A percentile compares a stretch with the other conserved stretches of the same genome.
phyloP scores from a whole-genome alignment of 2,329 filamentous ascomycete species.

The Elsinoe batatas region DNA sequence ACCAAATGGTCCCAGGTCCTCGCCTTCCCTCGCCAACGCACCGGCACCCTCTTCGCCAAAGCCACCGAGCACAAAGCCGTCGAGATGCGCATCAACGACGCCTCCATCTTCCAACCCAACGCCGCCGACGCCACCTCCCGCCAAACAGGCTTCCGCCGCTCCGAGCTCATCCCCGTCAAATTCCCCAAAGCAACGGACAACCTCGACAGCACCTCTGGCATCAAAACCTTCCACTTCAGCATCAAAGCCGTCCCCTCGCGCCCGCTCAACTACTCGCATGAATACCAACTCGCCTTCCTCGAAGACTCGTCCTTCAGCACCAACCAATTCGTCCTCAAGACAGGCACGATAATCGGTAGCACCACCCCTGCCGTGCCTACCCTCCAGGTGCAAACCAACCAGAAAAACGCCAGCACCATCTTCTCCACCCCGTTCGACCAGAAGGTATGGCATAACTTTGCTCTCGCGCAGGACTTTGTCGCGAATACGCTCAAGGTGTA shows the following conservation, averaged over 20 bases:
- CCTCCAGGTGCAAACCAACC: conserved; percentile 22
- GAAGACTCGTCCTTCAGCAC: conserved; percentile 39
- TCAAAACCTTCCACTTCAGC: conserved; percentile 55
- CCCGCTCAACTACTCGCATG: conserved; percentile 50
- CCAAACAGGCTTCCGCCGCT: conserved; percentile 52
- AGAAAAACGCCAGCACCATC: conserved; percentile 28
- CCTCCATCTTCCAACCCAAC: conserved; percentile 48
- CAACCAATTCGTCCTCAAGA: conserved; percentile 39
- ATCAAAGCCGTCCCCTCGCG: conserved; percentile 43
- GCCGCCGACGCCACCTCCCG: conserved; percentile 43
- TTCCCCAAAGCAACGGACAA: conserved; percentile 40
- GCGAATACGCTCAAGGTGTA: conserved; percentile 47
- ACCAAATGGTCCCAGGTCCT: conserved; percentile 44
- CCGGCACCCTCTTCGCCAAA: conserved; percentile 3
- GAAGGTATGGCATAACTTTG: conserved; percentile 53
- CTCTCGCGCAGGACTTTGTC: conserved; percentile 47
- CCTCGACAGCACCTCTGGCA: conserved; percentile 38
- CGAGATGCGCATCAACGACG: conserved; percentile 48
- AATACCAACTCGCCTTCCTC: conserved; percentile 49
- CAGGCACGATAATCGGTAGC: conserved; percentile 31
- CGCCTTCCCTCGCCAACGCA: conserved; percentile 33
- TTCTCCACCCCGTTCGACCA: conserved; percentile 44
- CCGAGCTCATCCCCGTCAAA: conserved; percentile 43
- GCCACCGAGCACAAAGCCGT: conserved; percentile 33
- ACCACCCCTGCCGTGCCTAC: conserved; percentile 30